Base-by-base conservation (phyloP, 2,329 filamentous ascomycete species). In the Fusarium transvaalense region DNA sequence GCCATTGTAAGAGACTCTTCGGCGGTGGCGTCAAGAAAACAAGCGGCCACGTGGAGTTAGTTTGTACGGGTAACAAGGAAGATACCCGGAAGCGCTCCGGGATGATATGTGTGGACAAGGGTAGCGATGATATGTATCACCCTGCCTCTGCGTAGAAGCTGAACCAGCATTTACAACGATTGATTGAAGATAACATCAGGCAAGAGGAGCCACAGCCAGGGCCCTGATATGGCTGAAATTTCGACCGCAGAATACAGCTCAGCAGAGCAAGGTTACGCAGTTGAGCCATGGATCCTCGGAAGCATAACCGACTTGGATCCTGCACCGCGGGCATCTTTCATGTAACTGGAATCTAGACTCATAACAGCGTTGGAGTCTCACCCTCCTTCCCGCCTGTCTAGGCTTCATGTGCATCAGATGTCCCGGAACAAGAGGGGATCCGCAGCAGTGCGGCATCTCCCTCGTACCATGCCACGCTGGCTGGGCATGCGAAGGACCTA, bases 381-480 rank as follows among this genome's bases (percentile, higher is more conserved):
- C n/a, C 29, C 59, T 51, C 34, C 57, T 51, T 39, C 23, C 12
- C 47, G 17, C 23, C 17, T 27, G 6, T 19, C 47, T 54, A 54
- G 56, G 43, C 58, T 52, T 55, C 45, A 48, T 39, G 47, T 51
- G 47, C 47, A 51, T 27, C 60, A 48, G 35, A 37, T 50, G 47
- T 46, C 34, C 45, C 48, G 32, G 51, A 58, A 43, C 53, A 50
- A 45, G 61, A 64, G 59, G 29, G 34, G 34, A 39, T 51, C 47
- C 47, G 34, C 34, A 38, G 25, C 23, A 27, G 23, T 19, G 47
- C 23, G 23, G 45, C 35, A 38, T 38, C 61, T 65, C 43, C 53
- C 64, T 72, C 72, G 61, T 72, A 65, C 61, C 70, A 73, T 69
- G 25, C 14, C 47, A 39, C 47, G 64, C 70, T 64, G 58, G 66